phyloP scores from a whole-genome alignment of 768 basidiomycete species.

The Phlebiopsis gigantea region DNA sequence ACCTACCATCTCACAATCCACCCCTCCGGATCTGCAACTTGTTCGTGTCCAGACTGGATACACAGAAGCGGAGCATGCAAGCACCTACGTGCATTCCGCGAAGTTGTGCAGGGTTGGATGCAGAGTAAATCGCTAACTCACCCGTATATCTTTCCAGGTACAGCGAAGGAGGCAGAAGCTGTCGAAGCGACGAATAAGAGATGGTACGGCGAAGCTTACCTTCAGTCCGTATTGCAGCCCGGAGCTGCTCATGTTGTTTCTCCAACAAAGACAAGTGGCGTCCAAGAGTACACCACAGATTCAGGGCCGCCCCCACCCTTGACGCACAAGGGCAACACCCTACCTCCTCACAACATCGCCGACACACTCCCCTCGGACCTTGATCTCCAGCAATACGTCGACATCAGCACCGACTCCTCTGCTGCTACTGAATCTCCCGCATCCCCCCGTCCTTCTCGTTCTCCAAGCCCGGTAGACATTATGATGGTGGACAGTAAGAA shows the following conservation, averaged over 20 bases:
- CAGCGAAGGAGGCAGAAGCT: not conserved
- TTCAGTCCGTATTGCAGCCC: not conserved
- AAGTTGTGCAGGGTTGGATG: not conserved
- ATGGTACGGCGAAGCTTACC: not conserved
- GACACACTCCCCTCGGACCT: too few relatives aligned
- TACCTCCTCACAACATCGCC: too few relatives aligned
- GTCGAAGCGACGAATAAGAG: not conserved
- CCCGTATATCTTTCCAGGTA: not conserved
- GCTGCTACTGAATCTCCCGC: too few relatives aligned
- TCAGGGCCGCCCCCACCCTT: too few relatives aligned
- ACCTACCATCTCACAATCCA: not conserved
- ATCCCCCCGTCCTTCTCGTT: too few relatives aligned
- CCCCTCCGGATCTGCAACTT: constrained; percentile 1
- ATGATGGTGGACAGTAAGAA: too few relatives aligned
- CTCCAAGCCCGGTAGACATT: too few relatives aligned
- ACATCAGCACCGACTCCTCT: too few relatives aligned
- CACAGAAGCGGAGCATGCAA: constrained; percentile 15
- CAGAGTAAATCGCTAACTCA: not conserved
- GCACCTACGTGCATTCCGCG: constrained; percentile 9
- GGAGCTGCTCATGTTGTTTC: not conserved
- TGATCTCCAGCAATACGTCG: too few relatives aligned
- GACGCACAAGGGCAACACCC: too few relatives aligned
- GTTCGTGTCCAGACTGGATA: constrained; percentile 13
- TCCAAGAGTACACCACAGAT: too few relatives aligned
- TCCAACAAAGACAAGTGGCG: too few relatives aligned